These are phyloP conservation scores for Rhizomucor pusillus DNA, from an alignment of 371 early-diverging fungal genomes.

Conservation along the genomic window DNA sequence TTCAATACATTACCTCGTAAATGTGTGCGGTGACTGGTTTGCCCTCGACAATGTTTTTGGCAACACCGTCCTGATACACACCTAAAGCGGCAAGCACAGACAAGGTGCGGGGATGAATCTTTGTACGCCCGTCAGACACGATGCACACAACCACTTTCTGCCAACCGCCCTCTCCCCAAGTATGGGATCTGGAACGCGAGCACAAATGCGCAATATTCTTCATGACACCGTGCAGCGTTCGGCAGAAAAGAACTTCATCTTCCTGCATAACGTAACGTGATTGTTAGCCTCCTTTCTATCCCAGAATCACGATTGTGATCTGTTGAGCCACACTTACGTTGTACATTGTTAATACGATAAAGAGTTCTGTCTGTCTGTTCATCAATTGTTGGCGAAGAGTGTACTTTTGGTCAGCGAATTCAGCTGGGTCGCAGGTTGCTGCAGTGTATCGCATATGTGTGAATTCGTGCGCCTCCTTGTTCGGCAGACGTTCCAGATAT, in stretches of 20 bases:
- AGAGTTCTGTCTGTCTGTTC: constrained; percentile 79
- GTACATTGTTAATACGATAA: constrained; percentile 87
- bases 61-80: constrained; percentile 78
- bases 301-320: not conserved
- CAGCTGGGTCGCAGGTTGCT: constrained; percentile 82
- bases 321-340: constrained; percentile 45
- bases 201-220: constrained; percentile 91
- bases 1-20: constrained; percentile 65
- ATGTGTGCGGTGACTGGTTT: constrained; percentile 73
- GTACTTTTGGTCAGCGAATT: constrained; percentile 71
- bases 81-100: constrained; percentile 77
- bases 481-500: constrained; percentile 56
- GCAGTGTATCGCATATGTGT: constrained; percentile 88
- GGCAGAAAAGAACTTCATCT: constrained; percentile 86
- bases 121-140: constrained; percentile 68
- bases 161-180: constrained; percentile 92
- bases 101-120: constrained; percentile 66
- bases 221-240: constrained; percentile 87
- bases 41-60: constrained; percentile 67
- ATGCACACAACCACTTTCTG: constrained; percentile 92
- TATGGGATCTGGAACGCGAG: constrained; percentile 69
- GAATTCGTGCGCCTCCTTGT: constrained; percentile 67
- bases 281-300: too few relatives aligned
- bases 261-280: constrained; percentile 51
- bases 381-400: constrained; percentile 79